Conservation (phyloP, 441 rosid species). For the Dalechampia spathulata region DNA sequence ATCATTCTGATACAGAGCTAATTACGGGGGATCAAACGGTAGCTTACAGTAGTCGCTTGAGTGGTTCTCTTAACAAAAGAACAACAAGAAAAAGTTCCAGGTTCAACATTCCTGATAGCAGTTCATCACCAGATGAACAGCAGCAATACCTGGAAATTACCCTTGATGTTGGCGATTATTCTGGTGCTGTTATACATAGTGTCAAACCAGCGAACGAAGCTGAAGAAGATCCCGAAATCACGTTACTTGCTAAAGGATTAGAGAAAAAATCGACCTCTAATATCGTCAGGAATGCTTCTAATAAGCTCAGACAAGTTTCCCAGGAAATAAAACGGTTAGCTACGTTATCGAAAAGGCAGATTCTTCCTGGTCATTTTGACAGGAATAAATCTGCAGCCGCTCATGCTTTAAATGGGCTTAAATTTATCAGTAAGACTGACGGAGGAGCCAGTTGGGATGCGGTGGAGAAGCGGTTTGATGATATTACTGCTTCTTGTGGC, state of each 20-base stretch:
- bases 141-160: slow-evolving; percentile 70
- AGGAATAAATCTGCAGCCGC: slow-evolving; percentile 71
- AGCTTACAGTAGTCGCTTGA: slow-evolving; percentile 54
- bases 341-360: slow-evolving; percentile 46
- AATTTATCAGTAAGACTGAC: slow-evolving; percentile 71
- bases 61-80: slow-evolving; percentile 35
- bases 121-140: slow-evolving; percentile 23
- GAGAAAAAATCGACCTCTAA: slow-evolving; percentile 42
- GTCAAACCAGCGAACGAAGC: slow-evolving; percentile 35
- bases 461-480: slow-evolving; percentile 62
- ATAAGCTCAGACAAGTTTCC: slow-evolving; percentile 56
- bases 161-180: slow-evolving; percentile 59
- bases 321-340: slow-evolving; percentile 57
- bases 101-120: slow-evolving; percentile 38
- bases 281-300: slow-evolving; percentile 47
- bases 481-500: slow-evolving; percentile 47
- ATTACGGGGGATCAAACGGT: slow-evolving; percentile 39
- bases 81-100: slow-evolving; percentile 62
- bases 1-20: slow-evolving; percentile 56
- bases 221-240: slow-evolving; percentile 49
- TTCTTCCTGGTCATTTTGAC: slow-evolving; percentile 43
- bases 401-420: slow-evolving; percentile 76
- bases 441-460: slow-evolving; percentile 71
- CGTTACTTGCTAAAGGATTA: slow-evolving; percentile 51
- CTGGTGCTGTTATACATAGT: slow-evolving; percentile 70